Percentiles rank a stretch among this genome's conserved stretches.
These are phyloP conservation scores for Solanum arcanum DNA, from an alignment of 257 asterid species.

Conservation along the genomic window DNA sequence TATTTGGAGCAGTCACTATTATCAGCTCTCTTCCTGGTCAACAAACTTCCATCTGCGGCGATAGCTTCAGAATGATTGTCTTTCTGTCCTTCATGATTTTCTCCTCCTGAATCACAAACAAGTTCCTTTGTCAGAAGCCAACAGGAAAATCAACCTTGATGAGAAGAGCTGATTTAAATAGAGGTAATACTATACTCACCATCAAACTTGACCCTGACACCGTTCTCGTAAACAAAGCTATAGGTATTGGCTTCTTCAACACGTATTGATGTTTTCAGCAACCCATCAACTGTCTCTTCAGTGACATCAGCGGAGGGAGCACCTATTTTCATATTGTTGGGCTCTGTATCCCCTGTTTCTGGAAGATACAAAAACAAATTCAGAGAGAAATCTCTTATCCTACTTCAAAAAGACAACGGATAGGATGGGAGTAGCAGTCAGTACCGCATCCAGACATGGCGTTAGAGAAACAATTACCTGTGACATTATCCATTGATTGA, in stretches of 20 bases:
- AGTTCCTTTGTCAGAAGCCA: background rate
- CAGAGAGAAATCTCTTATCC: background rate
- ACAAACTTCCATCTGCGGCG: background rate
- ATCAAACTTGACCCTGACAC: slow-evolving; percentile 16
- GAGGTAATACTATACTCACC: background rate
- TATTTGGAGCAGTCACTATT: slow-evolving; percentile 12
- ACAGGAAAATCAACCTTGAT: background rate
- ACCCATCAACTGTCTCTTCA: slow-evolving; percentile 25
- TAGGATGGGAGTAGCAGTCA: background rate
- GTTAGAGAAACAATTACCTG: slow-evolving; percentile 30
- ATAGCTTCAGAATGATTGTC: slow-evolving; percentile 22
- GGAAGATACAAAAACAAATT: background rate
- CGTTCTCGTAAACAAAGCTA: slow-evolving; percentile 19
- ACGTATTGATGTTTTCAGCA: slow-evolving; percentile 17
- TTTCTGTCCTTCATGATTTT: slow-evolving; percentile 16
- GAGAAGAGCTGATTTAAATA: background rate
- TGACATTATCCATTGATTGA: slow-evolving; percentile 37
- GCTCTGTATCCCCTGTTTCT: slow-evolving; percentile 39
- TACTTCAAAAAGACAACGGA: background rate
- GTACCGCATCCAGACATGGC: background rate
- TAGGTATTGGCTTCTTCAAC: slow-evolving; percentile 13
- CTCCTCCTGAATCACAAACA: slow-evolving; percentile 21
- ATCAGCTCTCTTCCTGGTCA: background rate
- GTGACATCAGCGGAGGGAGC: slow-evolving; percentile 16
- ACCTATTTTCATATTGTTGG: slow-evolving; percentile 20